Evolutionary conservation across 495 filamentous ascomycete species (phyloP), one percentile per base, ranked within the genome.

Genomic region (Parachaetomium inaequale): DNA sequence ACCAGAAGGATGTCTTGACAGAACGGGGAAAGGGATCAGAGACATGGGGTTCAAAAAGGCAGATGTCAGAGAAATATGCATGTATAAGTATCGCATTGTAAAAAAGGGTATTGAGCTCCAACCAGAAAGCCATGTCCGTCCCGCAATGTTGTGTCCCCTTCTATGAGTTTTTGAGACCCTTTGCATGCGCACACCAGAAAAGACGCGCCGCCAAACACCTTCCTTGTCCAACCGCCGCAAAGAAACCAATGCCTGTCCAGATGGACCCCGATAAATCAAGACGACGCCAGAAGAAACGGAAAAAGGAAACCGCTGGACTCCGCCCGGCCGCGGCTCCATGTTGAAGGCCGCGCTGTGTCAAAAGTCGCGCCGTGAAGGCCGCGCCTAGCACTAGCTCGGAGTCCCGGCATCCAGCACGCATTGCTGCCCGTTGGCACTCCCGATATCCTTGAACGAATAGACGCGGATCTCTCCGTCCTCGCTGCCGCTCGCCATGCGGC

Each of bases 401-500:
- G 73, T 79, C 2, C 73, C 73, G 32, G 61, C 63, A 34, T 74
- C 69, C 50, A 70, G 67, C 15, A 32, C 58, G 2, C 59, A 40
- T n/a, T n/a, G n/a, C 21, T 34, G 26, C 25, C 28, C 50, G 25
- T 45, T 59, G 49, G 63, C 54, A 25, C 66, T 71, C 55, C 63
- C 73, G 69, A 77, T 78, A 58, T 76, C 84, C 66, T 84, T 88
- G 74, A 96, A 96, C 68, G 86, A 89, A 71, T 94, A 92, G 74
- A 98, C 79, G 68, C 93, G 81, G 19, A 96, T 90, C 61, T 93
- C 91, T 54, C 89, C 88, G 72, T 99, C 94, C 71, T 98, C 95
- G 62, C 94, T 88, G 14, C 93, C 94, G 63, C 89, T 96, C 46
- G 88, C 88, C 79, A 98, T 87, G 42, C 88, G 83, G 65, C 84